phyloP scores from a whole-genome alignment of 495 filamentous ascomycete genomes.

The Talaromyces ruber region DNA sequence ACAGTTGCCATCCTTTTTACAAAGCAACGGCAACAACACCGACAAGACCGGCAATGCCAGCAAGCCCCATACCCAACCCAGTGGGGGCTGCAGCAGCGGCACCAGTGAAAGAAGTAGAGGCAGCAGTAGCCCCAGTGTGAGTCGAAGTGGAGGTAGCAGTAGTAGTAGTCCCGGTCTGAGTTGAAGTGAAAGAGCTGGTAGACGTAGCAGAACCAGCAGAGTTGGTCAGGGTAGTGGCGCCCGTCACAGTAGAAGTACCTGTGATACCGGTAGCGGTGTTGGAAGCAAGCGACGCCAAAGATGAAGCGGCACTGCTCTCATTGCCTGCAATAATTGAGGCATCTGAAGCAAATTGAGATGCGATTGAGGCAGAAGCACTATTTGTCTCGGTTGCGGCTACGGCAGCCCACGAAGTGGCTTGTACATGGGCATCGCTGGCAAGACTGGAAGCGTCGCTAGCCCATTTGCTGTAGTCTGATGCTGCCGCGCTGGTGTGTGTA shows the following conservation, averaged over 20 bases:
- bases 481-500: not conserved
- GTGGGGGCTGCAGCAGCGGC: constrained; percentile 5
- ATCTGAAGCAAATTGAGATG: constrained; percentile 2
- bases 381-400: not conserved
- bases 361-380: not conserved
- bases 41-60: constrained; percentile 5
- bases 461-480: constrained; percentile 6
- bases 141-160: not conserved
- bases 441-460: constrained; percentile 4
- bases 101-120: not conserved
- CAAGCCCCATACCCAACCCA: constrained; percentile 6
- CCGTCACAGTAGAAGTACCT: not conserved
- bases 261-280: not conserved
- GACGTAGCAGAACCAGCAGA: constrained; percentile 1
- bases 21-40: constrained; percentile 7
- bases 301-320: not conserved
- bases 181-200: not conserved
- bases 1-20: not conserved
- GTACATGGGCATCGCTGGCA: not conserved
- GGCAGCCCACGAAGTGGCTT: not conserved
- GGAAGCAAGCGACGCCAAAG: not conserved
- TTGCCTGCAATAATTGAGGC: not conserved
- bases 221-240: constrained; percentile 3
- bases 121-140: constrained; percentile 1
- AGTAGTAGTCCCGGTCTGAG: constrained; percentile 1